phyloP scores from a whole-genome alignment of 1,284 basidiomycete species.

The Microbotryum lychnidis-dioicae region DNA sequence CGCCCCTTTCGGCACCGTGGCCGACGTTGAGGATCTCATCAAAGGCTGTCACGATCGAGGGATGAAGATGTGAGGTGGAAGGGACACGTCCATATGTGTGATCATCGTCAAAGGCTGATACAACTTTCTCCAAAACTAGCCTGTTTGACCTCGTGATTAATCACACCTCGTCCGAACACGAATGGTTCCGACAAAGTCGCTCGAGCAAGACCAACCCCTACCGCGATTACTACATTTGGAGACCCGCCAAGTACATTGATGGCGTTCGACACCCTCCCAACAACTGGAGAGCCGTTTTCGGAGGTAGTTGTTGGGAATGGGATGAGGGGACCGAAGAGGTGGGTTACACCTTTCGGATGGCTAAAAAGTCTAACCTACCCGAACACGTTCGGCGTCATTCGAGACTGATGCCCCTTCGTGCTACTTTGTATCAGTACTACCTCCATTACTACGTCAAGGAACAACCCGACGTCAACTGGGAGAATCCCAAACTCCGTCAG shows the following conservation, averaged over 20 bases:
- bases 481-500: conserved; percentile 44
- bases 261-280: conserved; percentile 56
- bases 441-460: conserved; percentile 60
- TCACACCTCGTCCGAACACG: conserved; percentile 65
- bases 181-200: conserved; percentile 63
- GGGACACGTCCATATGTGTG: background rate
- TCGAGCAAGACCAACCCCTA: conserved; percentile 53
- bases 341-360: background rate
- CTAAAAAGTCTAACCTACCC: no score
- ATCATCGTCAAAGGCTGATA: no score
- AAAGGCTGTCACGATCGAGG: conserved; percentile 54
- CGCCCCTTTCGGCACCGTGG: conserved; percentile 62
- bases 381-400: no score
- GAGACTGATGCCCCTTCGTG: background rate
- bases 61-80: conserved; percentile 47
- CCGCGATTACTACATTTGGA: conserved; percentile 47
- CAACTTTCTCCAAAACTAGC: conserved; percentile 2
- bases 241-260: conserved; percentile 24
- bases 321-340: conserved; percentile 55
- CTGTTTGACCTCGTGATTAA: conserved; percentile 76
- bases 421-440: conserved; percentile 47
- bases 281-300: conserved; percentile 64
- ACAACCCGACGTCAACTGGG: conserved; percentile 75
- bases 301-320: conserved; percentile 66
- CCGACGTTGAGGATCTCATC: conserved; percentile 60